These are phyloP conservation scores for barrel medic (Medicago truncatula) DNA, from an alignment of 306 rosid species.

Conservation along the genomic window MtrunA17r5.0-ANR NC_053044.1:46675001-46675500, in stretches of 20 bases:
- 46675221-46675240: conserved; percentile 70
- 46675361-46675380: conserved; percentile 73
- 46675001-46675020: conserved; percentile 77
- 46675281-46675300: conserved; percentile 74
- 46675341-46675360: conserved; percentile 90
- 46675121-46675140: conserved; percentile 52
- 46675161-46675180: conserved; percentile 79
- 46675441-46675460: conserved; percentile 69
- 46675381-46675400: conserved; percentile 88
- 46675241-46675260: conserved; percentile 84
- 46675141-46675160: conserved; percentile 71
- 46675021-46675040: conserved; percentile 60
- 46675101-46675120: conserved; percentile 79
- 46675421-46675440: conserved; percentile 82
- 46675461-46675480: conserved; percentile 66
- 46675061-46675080: conserved; percentile 65
- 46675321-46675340: conserved; percentile 70
- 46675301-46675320: conserved; percentile 76
- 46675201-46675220: conserved; percentile 65
- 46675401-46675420: conserved; percentile 66
- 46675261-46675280: conserved; percentile 63
- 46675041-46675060: conserved; percentile 62
- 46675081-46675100: conserved; percentile 59
- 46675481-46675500: conserved; percentile 73
- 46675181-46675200: conserved; percentile 63